Base-by-base conservation (phyloP, 2,329 filamentous ascomycete genomes). In the Passalora sequoiae region DNA sequence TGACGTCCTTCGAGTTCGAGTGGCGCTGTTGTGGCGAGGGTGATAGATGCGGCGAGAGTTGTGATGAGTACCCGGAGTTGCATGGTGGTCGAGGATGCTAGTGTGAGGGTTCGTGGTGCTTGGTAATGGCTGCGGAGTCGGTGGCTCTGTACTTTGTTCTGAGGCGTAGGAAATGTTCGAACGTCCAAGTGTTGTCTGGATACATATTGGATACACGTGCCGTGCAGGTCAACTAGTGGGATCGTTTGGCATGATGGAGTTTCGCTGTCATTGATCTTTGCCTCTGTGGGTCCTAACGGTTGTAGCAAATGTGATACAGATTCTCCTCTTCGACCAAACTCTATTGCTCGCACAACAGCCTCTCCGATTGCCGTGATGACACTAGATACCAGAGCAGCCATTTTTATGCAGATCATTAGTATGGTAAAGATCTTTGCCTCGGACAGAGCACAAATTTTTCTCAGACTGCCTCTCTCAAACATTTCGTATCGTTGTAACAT, bases 1-100 rank as follows among this genome's bases (percentile, higher is more conserved):
- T 38, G 36, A 21, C 36, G 19, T 24, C 28, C 36, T 27, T 27
- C 38, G 13, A 38, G 19, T 24, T 22, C 35, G 38, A 35, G n/a
- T 22, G 40, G 31, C 13, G 29, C 22, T 4, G 29, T 22, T 29
- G 30, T 24, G 40, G 29, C 20, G 31, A 42, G 27, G 28, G 33
- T 32, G 24, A 25, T 21, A 17, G n/a, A n/a, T n/a, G n/a, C n/a
- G n/a, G n/a, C n/a, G n/a, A 44, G 19, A 5, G 42, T 24, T 21
- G 21, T 10, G 22, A 38, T n/a, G 32, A 27, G 30, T 19, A 15
- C 13, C 15, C 27, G 17, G 6, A 24, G 30, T 37, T 37, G 27
- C 40, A 43, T 37, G 10, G 24, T 38, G 40, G 19, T 28, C n/a
- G n/a, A n/a, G n/a, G n/a, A n/a, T n/a, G n/a, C n/a, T n/a, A n/a